Percentiles rank a stretch among this genome's conserved stretches.
These are phyloP conservation scores for Pseudocercospora musae DNA, from an alignment of 2,329 filamentous ascomycete species.

Conservation along the genomic window DNA sequence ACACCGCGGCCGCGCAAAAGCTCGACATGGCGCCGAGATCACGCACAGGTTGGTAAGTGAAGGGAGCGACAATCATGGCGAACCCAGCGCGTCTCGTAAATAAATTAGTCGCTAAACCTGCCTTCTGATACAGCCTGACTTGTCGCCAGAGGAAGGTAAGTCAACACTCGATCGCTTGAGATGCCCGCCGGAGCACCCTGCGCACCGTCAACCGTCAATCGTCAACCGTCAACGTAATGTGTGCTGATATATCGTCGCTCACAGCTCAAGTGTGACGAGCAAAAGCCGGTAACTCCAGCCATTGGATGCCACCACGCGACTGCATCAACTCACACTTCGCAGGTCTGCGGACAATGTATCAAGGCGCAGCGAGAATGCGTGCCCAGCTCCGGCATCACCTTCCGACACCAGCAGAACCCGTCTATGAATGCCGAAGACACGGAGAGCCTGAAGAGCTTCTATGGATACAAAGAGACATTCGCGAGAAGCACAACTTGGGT, in stretches of 20 bases:
- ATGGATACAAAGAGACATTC: constrained; percentile 65
- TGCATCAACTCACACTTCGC: constrained; percentile 58
- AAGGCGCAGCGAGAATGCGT: constrained; percentile 60
- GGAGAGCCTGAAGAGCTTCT: constrained; percentile 56
- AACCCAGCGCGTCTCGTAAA: neutral
- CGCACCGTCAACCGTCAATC: neutral
- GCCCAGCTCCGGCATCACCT: constrained; percentile 61
- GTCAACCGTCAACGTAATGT: too few relatives aligned
- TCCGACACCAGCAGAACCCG: constrained; percentile 67
- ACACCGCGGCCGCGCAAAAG: neutral
- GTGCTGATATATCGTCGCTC: neutral
- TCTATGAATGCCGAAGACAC: constrained; percentile 58
- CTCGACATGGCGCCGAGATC: constrained; percentile 31
- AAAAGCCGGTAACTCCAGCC: neutral
- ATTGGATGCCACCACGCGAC: constrained; percentile 1
- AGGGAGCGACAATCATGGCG: neutral
- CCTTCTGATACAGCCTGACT: constrained; percentile 27
- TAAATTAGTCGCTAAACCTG: constrained; percentile 7
- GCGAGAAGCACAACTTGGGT: constrained; percentile 60
- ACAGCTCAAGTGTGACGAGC: neutral
- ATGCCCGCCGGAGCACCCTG: neutral
- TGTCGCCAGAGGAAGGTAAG: constrained; percentile 35
- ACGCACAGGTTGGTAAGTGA: constrained; percentile 35
- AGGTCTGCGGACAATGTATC: constrained; percentile 58
- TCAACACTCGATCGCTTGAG: neutral